Conservation (phyloP, 1,139 yeast species). For the Tardiomyces digboiensis region DNA sequence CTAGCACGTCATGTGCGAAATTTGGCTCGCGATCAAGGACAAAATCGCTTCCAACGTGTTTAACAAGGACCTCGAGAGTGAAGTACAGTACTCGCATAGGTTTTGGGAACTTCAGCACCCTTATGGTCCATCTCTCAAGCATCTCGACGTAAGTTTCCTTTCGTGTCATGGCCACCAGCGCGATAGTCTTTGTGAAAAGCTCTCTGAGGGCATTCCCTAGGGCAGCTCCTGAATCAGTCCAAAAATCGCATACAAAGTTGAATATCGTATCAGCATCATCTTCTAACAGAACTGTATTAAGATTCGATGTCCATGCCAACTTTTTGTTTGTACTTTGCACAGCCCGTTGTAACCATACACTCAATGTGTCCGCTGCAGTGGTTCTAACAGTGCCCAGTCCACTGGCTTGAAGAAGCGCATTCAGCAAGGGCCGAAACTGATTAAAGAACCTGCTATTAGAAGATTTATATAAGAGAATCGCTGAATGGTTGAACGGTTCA, state of each 20-base stretch:
- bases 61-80: slow-evolving; percentile 45
- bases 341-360: slow-evolving; percentile 57
- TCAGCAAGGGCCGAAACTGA: slow-evolving; percentile 11
- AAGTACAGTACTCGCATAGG: slow-evolving; percentile 52
- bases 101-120: slow-evolving; percentile 34
- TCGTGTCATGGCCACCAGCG: slow-evolving; percentile 22
- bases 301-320: slow-evolving; percentile 3
- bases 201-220: slow-evolving; percentile 58
- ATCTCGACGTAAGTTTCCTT: slow-evolving; percentile 7
- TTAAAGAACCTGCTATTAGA: slow-evolving; percentile 7
- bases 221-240: slow-evolving; percentile 66
- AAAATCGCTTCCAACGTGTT: slow-evolving; percentile 33
- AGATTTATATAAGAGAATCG: no score
- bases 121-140: slow-evolving; percentile 33
- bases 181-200: slow-evolving; percentile 43
- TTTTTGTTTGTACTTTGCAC: slow-evolving; percentile 19
- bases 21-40: slow-evolving; percentile 36
- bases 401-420: slow-evolving; percentile 16
- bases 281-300: slow-evolving; percentile 13
- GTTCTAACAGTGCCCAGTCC: slow-evolving; percentile 31
- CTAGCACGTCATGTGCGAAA: slow-evolving; percentile 38
- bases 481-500: no score
- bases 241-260: slow-evolving; percentile 51
- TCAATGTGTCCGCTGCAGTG: slow-evolving; percentile 46
- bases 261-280: slow-evolving; percentile 34